Evolutionary conservation across 345 rosid species (phyloP).

Genomic region (Ceriops zippeliana): DNA sequence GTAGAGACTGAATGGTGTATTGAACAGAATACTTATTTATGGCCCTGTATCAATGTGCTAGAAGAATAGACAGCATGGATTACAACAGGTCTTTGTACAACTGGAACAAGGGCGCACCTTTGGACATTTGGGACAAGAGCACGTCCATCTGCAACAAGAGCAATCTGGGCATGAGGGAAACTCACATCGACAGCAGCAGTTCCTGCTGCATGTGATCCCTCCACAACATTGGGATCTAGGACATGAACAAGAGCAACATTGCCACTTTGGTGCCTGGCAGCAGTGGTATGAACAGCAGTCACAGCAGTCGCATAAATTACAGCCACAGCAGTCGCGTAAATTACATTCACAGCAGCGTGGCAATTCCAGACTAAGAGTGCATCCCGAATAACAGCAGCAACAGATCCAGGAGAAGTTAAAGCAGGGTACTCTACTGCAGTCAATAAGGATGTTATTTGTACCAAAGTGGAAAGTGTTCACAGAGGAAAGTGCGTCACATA

Average conservation of each 20-base stretch:
- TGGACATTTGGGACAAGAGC: slow-evolving; percentile 54
- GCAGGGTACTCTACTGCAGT: slow-evolving; percentile 56
- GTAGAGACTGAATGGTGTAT: too few relatives aligned
- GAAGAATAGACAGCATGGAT: slow-evolving; percentile 7
- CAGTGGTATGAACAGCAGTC: slow-evolving; percentile 16
- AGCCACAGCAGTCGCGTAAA: not conserved
- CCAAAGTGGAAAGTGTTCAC: not conserved
- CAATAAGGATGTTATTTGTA: not conserved
- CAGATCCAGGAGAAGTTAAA: slow-evolving; percentile 62
- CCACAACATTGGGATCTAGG: slow-evolving; percentile 43
- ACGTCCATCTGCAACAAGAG: slow-evolving; percentile 39
- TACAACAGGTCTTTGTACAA: slow-evolving; percentile 3
- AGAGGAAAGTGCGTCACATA: too few relatives aligned
- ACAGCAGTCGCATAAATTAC: slow-evolving; percentile 24
- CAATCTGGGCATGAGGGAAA: slow-evolving; percentile 42
- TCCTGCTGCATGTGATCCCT: slow-evolving; percentile 32
- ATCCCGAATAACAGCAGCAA: slow-evolving; percentile 61
- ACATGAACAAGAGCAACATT: slow-evolving; percentile 36
- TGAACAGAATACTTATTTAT: too few relatives aligned
- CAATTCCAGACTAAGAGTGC: slow-evolving; percentile 41
- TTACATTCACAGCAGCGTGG: slow-evolving; percentile 35
- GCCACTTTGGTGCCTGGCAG: slow-evolving; percentile 36
- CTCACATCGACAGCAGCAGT: slow-evolving; percentile 49
- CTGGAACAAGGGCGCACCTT: slow-evolving; percentile 28
- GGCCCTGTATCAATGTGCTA: not conserved